Evolutionary conservation across 2,329 filamentous ascomycete species (phyloP).

Genomic region (Aspergillus pseudotamarii): DNA sequence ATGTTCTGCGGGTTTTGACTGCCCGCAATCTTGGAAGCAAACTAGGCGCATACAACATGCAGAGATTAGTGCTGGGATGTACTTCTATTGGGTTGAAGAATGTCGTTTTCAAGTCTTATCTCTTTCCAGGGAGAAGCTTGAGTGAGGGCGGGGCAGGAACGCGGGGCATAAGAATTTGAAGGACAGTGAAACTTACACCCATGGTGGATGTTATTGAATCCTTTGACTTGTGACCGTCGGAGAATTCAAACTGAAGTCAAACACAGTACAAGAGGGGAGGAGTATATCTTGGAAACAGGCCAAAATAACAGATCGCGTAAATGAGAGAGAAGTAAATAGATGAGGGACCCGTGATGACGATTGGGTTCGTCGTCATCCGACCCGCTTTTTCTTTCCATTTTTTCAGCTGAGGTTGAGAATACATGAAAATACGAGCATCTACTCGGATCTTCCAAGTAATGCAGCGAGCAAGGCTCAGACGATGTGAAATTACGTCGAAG

Average conservation of each 20-base stretch:
- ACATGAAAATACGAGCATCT: not conserved
- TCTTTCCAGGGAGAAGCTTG: constrained; percentile 4
- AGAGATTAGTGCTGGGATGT: constrained; percentile 12
- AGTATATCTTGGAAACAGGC: not conserved
- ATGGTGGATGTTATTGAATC: constrained; percentile 1
- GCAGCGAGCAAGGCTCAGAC: not conserved
- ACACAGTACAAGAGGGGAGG: not conserved
- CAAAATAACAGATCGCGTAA: not conserved
- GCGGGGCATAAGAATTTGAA: not conserved
- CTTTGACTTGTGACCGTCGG: not conserved
- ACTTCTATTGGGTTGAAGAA: not conserved
- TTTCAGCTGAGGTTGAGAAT: not conserved
- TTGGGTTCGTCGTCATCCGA: constrained; percentile 4
- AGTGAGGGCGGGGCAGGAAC: constrained; percentile 11
- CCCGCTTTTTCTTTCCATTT: not conserved
- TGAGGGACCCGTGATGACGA: constrained; percentile 3
- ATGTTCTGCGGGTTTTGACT: constrained; percentile 31
- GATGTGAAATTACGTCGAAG: not conserved
- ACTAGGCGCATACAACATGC: constrained; percentile 29
- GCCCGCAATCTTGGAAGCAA: constrained; percentile 45
- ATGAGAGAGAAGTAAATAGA: not conserved
- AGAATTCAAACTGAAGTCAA: not conserved
- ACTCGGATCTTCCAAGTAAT: not conserved
- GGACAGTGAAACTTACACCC: constrained; percentile 8
- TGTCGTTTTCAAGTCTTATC: not conserved